Evolutionary conservation across 805 yeast species (phyloP).

Genomic region (Cyberlindnera subsufficiens): DNA sequence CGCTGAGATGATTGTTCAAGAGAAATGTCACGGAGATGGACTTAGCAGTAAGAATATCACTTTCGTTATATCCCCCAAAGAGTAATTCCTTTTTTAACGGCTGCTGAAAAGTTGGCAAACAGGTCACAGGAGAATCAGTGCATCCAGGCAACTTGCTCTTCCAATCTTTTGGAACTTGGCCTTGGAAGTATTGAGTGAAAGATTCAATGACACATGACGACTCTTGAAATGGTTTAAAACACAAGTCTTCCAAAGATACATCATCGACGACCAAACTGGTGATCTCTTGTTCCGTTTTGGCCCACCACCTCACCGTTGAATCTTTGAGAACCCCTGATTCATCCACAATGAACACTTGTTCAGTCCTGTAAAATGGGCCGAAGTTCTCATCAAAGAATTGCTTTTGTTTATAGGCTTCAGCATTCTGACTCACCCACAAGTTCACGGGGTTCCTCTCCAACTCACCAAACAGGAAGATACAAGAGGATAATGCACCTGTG

Average conservation of each 20-base stretch:
- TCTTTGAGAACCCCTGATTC: conserved; percentile 67
- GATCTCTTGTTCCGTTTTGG: conserved; percentile 61
- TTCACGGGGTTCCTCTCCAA: conserved; percentile 78
- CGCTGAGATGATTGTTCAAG: conserved; percentile 43
- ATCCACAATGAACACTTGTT: conserved; percentile 72
- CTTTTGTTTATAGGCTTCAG: conserved; percentile 64
- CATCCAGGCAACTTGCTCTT: conserved; percentile 47
- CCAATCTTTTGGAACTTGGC: conserved; percentile 59
- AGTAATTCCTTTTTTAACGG: conserved; percentile 71
- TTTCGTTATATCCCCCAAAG: conserved; percentile 53
- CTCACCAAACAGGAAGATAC: conserved; percentile 41
- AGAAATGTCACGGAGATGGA: conserved; percentile 78
- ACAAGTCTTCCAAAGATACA: conserved; percentile 52
- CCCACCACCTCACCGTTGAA: conserved; percentile 82
- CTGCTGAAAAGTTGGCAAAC: conserved; percentile 87
- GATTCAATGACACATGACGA: conserved; percentile 77
- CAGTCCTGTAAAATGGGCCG: conserved; percentile 89
- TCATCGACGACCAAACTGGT: conserved; percentile 27
- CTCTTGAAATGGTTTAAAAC: conserved; percentile 79
- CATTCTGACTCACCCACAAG: conserved; percentile 82
- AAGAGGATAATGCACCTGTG: conserved; percentile 42
- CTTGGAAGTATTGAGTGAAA: conserved; percentile 81
- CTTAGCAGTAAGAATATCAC: conserved; percentile 48
- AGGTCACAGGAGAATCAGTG: conserved; percentile 76
- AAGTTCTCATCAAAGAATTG: conserved; percentile 69